phyloP scores from a whole-genome alignment of 2,329 filamentous ascomycete genomes.

The Aureobasidium sp. region DNA sequence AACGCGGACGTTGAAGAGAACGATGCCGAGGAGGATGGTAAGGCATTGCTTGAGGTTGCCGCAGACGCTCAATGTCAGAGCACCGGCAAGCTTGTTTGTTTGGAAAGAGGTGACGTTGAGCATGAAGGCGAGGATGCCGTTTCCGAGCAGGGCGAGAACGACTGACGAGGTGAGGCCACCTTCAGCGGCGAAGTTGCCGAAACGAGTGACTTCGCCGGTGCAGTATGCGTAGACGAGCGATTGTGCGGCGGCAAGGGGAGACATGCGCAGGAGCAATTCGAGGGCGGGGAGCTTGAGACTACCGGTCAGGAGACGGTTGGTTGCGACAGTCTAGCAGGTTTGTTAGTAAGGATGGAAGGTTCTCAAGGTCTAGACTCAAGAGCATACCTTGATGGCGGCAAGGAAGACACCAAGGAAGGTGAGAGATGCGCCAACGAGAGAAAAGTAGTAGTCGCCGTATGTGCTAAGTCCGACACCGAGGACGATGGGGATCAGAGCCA shows the following conservation, averaged over 20 bases:
- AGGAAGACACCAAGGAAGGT: constrained; percentile 34
- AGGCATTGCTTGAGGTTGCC: constrained; percentile 34
- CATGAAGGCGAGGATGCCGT: constrained; percentile 29
- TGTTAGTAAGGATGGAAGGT: not conserved
- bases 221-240: constrained; percentile 46
- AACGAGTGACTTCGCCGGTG: constrained; percentile 41
- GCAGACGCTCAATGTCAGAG: constrained; percentile 31
- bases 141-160: constrained; percentile 25
- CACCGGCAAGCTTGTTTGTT: constrained; percentile 34
- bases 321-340: constrained; percentile 46
- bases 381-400: constrained; percentile 37
- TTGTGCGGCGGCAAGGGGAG: constrained; percentile 52
- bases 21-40: constrained; percentile 32
- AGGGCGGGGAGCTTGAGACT: constrained; percentile 50
- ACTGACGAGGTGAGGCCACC: constrained; percentile 23
- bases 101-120: constrained; percentile 34
- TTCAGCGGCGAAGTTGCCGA: constrained; percentile 19
- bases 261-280: constrained; percentile 58
- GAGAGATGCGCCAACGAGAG: constrained; percentile 41
- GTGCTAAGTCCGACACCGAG: constrained; percentile 54
- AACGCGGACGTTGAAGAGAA: constrained; percentile 31
- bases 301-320: constrained; percentile 59
- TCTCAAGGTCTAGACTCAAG: not conserved
- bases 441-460: constrained; percentile 57
- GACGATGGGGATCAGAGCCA: constrained; percentile 55